A percentile compares a stretch with the other conserved stretches of the same genome.
Conservation (phyloP, 2,329 filamentous ascomycete genomes). For the Apiospora rasikravindrae region DNA sequence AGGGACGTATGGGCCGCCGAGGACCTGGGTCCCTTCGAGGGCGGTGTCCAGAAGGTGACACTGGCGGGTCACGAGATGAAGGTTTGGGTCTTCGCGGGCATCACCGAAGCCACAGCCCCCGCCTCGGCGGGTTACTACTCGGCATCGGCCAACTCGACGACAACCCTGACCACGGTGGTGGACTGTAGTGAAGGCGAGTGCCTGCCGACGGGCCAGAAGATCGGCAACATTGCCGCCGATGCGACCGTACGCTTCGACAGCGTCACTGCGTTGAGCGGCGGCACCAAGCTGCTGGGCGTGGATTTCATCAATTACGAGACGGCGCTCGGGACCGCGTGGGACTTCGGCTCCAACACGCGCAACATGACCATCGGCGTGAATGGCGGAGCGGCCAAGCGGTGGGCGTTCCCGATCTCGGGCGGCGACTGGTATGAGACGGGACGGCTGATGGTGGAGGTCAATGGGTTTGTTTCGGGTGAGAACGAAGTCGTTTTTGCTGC, state of each 20-base stretch:
- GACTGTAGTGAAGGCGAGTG: constrained; percentile 47
- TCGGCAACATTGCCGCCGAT: constrained; percentile 43
- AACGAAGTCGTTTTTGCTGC: constrained; percentile 45
- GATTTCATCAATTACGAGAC: constrained; percentile 61
- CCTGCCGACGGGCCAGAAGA: constrained; percentile 48
- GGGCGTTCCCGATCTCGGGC: constrained; percentile 56
- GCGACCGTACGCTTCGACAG: constrained; percentile 44
- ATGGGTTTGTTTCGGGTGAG: constrained; percentile 50
- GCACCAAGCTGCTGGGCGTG: constrained; percentile 48
- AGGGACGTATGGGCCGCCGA: constrained; percentile 47
- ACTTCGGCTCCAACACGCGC: constrained; percentile 51
- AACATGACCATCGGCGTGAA: constrained; percentile 58
- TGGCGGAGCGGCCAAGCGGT: constrained; percentile 44
- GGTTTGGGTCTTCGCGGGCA: constrained; percentile 44
- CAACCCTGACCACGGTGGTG: constrained; percentile 35
- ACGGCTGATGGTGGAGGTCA: constrained; percentile 48
- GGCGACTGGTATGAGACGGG: constrained; percentile 57
- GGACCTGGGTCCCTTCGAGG: constrained; percentile 40
- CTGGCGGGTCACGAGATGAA: constrained; percentile 47
- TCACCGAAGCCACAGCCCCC: constrained; percentile 32
- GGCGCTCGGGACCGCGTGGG: constrained; percentile 48
- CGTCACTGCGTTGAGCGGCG: constrained; percentile 36
- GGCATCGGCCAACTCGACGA: constrained; percentile 41
- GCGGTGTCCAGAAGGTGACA: constrained; percentile 38
- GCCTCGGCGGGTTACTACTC: constrained; percentile 45